Base-by-base conservation (phyloP, 2,329 filamentous ascomycete species). In the Didymella sp. region DNA sequence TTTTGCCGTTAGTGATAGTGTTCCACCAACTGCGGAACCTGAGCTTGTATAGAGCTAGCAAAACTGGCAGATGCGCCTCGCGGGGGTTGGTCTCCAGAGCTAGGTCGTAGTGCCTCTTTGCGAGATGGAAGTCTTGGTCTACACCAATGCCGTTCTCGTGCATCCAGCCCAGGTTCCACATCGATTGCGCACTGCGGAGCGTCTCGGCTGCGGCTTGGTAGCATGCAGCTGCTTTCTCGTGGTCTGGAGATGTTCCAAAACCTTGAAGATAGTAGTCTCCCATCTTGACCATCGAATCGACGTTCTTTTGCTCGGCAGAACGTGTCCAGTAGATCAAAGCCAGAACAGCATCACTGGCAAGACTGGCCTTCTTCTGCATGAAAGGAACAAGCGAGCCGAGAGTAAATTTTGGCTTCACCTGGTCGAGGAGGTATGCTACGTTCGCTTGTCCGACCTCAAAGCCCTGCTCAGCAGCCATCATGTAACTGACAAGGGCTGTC, bases 131-230 rank as follows among this genome's bases (percentile, higher is more conserved):
- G 73, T 99, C 95, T 73, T 99, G 95, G 51, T 90, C 89, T 19
- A 98, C 85, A 2, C 93, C 92, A 46, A 98, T 83, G 7, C 95
- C 95, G 70, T 98, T 97, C 77, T 99, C 95, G 71, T 99, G 92
- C 94, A 99, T 98, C 95, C 95, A 99, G 5, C 95, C 96, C 13
- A 99, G 82, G 69, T 99, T 98, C 85, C 92, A 99, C 55, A 97
- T 86, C 13, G 96, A 95, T 77, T 99, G 96, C 2, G 94, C 95
- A 67, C 92, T 96, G 71, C 92, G 89, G 66, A 94, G 88, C 58
- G 90, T 92, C 72, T 99, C 95, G 0, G 93, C 93, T 1, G 95
- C 95, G 4, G 91, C 90, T 50, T 90, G 89, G 70, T 99, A 99
- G 79, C 95, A 99, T 41, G 90, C 88, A 0, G 93, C 92, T 6